Conservation (phyloP, 1,284 basidiomycete species). For the Melampsora larici-populina region DNA sequence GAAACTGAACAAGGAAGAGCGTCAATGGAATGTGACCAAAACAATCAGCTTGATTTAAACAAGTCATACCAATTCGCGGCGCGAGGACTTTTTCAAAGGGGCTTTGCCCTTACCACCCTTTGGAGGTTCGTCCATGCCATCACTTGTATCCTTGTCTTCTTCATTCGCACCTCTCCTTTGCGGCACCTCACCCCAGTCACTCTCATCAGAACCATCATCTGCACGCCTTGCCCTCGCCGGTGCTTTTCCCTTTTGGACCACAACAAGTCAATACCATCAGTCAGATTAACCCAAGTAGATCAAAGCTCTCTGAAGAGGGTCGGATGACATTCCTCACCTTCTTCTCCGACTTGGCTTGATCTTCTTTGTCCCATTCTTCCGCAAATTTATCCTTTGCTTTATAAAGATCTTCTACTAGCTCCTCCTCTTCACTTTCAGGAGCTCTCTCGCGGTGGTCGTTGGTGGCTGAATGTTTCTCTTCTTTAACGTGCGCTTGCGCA, state of each 20-base stretch:
- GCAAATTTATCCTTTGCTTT: slow-evolving; percentile 46
- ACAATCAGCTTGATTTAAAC: background rate
- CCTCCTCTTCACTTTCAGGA: slow-evolving; percentile 61
- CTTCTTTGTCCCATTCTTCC: slow-evolving; percentile 57
- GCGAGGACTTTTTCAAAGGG: background rate
- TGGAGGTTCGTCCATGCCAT: background rate
- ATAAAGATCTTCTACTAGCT: slow-evolving; percentile 54
- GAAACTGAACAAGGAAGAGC: background rate
- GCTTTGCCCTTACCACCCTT: background rate
- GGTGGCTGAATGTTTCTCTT: slow-evolving; percentile 5
- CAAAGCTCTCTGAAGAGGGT: slow-evolving; percentile 33
- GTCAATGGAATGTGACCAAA: slow-evolving; percentile 5
- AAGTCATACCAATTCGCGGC: background rate
- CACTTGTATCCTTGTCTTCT: slow-evolving; percentile 14
- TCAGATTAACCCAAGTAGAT: slow-evolving; percentile 36
- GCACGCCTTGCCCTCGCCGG: slow-evolving; percentile 39
- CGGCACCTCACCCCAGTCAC: slow-evolving; percentile 46
- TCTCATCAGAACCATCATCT: slow-evolving; percentile 47
- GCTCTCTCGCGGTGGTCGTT: slow-evolving; percentile 10
- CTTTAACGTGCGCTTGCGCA: slow-evolving; percentile 53
- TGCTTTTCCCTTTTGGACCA: slow-evolving; percentile 44
- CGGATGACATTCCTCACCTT: slow-evolving; percentile 58
- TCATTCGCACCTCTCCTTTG: slow-evolving; percentile 16
- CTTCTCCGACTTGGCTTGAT: slow-evolving; percentile 61
- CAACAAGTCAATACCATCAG: slow-evolving; percentile 45